A percentile compares a stretch with the other conserved stretches of the same genome.
Evolutionary conservation across 2,329 filamentous ascomycete species (phyloP).

Genomic region (Ophiocordyceps camponoti-leonardi): DNA sequence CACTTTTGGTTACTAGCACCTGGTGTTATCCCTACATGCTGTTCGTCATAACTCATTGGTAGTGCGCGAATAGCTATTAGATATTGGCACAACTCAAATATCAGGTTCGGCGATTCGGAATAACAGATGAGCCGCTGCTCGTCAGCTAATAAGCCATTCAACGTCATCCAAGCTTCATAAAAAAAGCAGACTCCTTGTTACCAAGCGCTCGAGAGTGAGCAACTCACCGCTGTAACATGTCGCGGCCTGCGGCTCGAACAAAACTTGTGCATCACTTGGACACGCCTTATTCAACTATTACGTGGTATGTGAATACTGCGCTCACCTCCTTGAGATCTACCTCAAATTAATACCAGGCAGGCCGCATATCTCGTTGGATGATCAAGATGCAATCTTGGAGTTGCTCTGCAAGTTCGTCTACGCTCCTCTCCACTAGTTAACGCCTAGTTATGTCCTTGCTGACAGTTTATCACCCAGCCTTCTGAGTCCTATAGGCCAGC

Average conservation of each 20-base stretch:
- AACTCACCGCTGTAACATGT: slow-evolving; percentile 7
- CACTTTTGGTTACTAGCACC: too few species aligned
- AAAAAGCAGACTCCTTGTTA: too few species aligned
- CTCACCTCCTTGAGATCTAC: background rate
- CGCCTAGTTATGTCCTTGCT: background rate
- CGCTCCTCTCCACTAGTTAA: background rate
- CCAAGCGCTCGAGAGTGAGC: background rate
- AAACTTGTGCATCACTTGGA: slow-evolving; percentile 48
- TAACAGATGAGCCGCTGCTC: too few species aligned
- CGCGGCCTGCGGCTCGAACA: slow-evolving; percentile 21
- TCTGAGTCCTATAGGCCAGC: slow-evolving; percentile 43
- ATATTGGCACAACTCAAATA: too few species aligned
- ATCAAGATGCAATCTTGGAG: slow-evolving; percentile 49
- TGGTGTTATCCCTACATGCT: too few species aligned
- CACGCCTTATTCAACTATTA: slow-evolving; percentile 41
- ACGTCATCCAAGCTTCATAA: too few species aligned
- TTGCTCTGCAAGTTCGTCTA: slow-evolving; percentile 43
- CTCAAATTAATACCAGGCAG: slow-evolving; percentile 19
- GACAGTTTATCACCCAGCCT: slow-evolving; percentile 25
- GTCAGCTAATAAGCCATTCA: too few species aligned
- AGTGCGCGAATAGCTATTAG: too few species aligned
- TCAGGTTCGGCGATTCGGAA: too few species aligned
- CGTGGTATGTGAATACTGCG: slow-evolving; percentile 35
- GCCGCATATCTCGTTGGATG: slow-evolving; percentile 38
- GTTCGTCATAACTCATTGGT: too few species aligned